phyloP scores from a whole-genome alignment of 306 rosid species.

The Trifolium repens region DNA sequence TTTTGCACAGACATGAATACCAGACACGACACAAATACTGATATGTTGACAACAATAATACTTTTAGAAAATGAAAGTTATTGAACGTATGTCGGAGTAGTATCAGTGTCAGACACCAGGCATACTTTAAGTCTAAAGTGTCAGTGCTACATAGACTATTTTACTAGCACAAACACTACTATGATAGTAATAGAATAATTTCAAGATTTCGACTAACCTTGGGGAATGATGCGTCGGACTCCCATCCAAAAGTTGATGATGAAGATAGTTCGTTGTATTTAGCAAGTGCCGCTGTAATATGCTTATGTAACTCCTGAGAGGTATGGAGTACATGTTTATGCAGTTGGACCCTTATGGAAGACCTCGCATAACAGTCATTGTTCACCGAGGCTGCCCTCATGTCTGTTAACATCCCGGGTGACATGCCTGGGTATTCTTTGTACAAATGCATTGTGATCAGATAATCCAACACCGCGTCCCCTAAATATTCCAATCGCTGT shows the following conservation, averaged over 20 bases:
- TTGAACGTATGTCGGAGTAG: too few relatives aligned
- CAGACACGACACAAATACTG: too few relatives aligned
- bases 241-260: constrained; percentile 72
- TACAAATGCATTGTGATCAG: constrained; percentile 64
- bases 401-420: constrained; percentile 75
- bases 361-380: constrained; percentile 74
- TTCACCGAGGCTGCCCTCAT: constrained; percentile 82
- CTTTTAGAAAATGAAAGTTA: too few relatives aligned
- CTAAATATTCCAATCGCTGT: constrained; percentile 83
- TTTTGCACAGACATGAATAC: too few relatives aligned
- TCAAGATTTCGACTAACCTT: constrained; percentile 59
- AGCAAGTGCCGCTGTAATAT: constrained; percentile 46
- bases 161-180: not conserved
- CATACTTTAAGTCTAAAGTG: too few relatives aligned
- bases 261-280: constrained; percentile 43
- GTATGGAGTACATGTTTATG: constrained; percentile 67
- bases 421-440: constrained; percentile 61
- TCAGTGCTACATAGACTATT: not conserved
- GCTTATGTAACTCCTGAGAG: constrained; percentile 61
- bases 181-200: constrained; percentile 7
- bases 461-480: constrained; percentile 77
- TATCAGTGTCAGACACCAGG: too few relatives aligned
- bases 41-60: too few relatives aligned
- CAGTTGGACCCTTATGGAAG: constrained; percentile 62
- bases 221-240: constrained; percentile 61